Evolutionary conservation across 1,284 basidiomycete species (phyloP).

Genomic region (Phylloboletellus chloephorus): DNA sequence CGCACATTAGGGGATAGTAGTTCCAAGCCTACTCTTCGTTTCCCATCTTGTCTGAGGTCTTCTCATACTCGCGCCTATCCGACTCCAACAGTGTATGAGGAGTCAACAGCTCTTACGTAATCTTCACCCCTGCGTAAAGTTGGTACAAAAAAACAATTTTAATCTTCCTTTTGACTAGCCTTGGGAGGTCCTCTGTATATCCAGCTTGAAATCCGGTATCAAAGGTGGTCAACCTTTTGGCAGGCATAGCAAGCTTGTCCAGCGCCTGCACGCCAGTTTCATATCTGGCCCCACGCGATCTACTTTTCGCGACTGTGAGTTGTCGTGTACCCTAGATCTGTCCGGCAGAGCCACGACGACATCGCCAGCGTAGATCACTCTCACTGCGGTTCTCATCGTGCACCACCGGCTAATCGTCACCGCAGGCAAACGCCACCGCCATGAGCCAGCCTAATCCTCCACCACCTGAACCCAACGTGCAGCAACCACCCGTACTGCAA

Average conservation of each 20-base stretch:
- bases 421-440: too few species aligned
- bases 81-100: too few species aligned
- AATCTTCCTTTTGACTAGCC: neutral
- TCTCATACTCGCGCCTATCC: too few species aligned
- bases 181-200: neutral
- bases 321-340: neutral
- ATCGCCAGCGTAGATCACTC: neutral
- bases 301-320: conserved; percentile 12
- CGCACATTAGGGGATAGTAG: too few species aligned
- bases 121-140: too few species aligned
- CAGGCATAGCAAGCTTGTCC: neutral
- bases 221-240: neutral
- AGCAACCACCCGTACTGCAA: conserved; percentile 13
- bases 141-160: too few species aligned
- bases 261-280: neutral
- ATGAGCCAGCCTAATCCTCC: too few species aligned
- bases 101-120: too few species aligned
- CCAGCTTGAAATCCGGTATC: neutral
- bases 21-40: too few species aligned
- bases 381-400: neutral
- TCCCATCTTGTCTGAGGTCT: too few species aligned
- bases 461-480: too few species aligned
- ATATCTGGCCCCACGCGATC: conserved; percentile 6
- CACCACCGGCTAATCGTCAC: neutral
- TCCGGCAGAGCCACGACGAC: neutral